These are phyloP conservation scores for Fonsecaea nubica DNA, from an alignment of 2,329 filamentous ascomycete genomes.

Conservation along the genomic window DNA sequence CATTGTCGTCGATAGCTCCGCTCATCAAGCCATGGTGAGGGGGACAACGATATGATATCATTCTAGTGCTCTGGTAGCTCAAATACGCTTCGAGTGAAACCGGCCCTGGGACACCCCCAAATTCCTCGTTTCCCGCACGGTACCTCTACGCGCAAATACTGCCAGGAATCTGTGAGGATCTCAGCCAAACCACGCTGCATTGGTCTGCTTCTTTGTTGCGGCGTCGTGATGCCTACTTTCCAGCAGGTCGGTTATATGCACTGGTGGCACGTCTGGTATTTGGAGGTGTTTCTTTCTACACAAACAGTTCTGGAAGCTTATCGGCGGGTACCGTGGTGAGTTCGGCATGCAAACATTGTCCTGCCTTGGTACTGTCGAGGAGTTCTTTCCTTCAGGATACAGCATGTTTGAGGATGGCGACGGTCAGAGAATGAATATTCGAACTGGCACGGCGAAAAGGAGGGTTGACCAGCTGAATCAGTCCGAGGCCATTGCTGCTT, in stretches of 20 bases:
- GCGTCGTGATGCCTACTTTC: constrained; percentile 75
- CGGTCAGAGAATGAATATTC: constrained; percentile 3
- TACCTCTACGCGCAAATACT: constrained; percentile 94
- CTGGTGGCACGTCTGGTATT: constrained; percentile 97
- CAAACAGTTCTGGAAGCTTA: constrained; percentile 83
- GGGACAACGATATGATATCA: constrained; percentile 92
- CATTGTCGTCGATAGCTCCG: constrained; percentile 1
- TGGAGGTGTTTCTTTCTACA: constrained; percentile 88
- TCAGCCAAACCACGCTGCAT: constrained; percentile 71
- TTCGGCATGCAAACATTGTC: constrained; percentile 96
- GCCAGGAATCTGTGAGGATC: constrained; percentile 71
- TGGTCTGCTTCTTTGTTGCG: constrained; percentile 87
- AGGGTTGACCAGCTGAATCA: constrained; percentile 60
- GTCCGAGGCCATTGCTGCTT: constrained; percentile 65
- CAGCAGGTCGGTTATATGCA: constrained; percentile 86
- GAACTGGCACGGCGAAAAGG: constrained; percentile 21
- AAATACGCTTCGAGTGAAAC: constrained; percentile 68
- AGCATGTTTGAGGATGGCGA: neutral
- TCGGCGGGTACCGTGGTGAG: constrained; percentile 88
- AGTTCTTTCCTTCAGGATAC: constrained; percentile 12
- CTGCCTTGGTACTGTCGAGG: constrained; percentile 73
- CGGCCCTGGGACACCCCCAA: constrained; percentile 60
- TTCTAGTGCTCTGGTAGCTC: constrained; percentile 74
- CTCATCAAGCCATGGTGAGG: constrained; percentile 44
- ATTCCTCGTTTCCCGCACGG: constrained; percentile 86